Conservation (phyloP, 2,329 filamentous ascomycete species). For the Exophiala spinifera region DNA sequence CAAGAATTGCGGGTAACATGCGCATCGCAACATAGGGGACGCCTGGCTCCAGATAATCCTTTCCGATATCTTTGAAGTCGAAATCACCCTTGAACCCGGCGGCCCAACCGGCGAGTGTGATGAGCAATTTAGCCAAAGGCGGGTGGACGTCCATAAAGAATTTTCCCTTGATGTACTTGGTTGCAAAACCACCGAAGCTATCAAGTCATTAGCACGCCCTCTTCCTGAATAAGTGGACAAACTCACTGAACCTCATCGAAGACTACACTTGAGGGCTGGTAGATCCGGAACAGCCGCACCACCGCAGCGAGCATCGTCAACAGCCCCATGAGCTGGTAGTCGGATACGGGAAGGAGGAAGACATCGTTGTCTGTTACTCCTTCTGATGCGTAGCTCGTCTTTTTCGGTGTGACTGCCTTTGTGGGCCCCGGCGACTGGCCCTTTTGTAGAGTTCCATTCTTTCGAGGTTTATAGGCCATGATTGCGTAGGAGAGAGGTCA, state of each 20-base stretch:
- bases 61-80: conserved; percentile 99
- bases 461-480: conserved; percentile 13
- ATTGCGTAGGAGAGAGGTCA: not conserved
- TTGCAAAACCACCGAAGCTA: conserved; percentile 95
- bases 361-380: conserved; percentile 82
- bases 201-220: conserved; percentile 5
- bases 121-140: conserved; percentile 91
- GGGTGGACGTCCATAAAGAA: conserved; percentile 99
- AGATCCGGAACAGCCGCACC: conserved; percentile 91
- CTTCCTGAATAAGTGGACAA: not conserved
- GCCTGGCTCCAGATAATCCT: conserved; percentile 91
- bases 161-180: conserved; percentile 97
- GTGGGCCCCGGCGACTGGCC: conserved; percentile 22
- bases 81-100: conserved; percentile 94
- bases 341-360: conserved; percentile 76
- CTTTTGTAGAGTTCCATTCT: conserved; percentile 13
- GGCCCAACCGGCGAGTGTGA: conserved; percentile 90
- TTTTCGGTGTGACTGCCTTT: conserved; percentile 30
- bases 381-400: conserved; percentile 46
- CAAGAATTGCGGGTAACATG: conserved; percentile 83
- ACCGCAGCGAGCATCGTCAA: conserved; percentile 72
- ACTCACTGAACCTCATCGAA: conserved; percentile 99
- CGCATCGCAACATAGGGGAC: conserved; percentile 99
- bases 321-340: conserved; percentile 72
- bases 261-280: conserved; percentile 91